Base-by-base conservation (phyloP, 2,329 filamentous ascomycete genomes). In the Neofusicoccum kwambonambiense region DNA sequence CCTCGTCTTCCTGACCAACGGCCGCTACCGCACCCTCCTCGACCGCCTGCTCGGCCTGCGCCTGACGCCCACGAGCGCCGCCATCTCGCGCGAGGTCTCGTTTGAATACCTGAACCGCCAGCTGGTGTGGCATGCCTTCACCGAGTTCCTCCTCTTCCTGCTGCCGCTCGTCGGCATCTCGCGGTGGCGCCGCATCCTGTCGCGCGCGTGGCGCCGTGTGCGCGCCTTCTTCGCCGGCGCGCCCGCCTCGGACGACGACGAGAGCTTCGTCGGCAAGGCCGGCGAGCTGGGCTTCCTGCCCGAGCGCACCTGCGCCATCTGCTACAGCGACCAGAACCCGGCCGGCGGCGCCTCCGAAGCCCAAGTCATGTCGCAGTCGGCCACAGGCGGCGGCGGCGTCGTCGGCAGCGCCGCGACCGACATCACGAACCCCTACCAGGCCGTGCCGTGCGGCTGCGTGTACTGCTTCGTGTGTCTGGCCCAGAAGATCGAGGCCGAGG, bases 81-180 rank as follows among this genome's bases (percentile, higher is more conserved):
- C 87, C 73, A 90, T 96, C 68, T 92, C 88, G 74, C 86, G 94
- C 37, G 93, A 98, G 77, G 93, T 99, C 31, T 96, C 92, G 1
- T 98, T 99, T 75, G 95, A 99, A 79, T 98, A 97, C 73, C 86
- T 98, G 57, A 99, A 99, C 76, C 89, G 95, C 54, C 95, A 99
- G 79, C 87, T 99, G 11, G 95, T 99, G 42, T 99, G 95, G 95
- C 95, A 99, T 78, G 95, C 95, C n/a, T 97, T 99, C 73, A 99
- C 95, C 31, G 95, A 99, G 76, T 99, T 99, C 72, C 83, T 99
- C n/a, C 86, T 99, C 37, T 99, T 98, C 76, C 86, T 98, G 17
- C 84, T 99, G n/a, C 95, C 95, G 0, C 85, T 99, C n/a, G 91
- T 99, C 47, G 95, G 95, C 60, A 94, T 99, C 70, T 90, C 91